Evolutionary conservation across 2,329 filamentous ascomycete genomes (phyloP).

Genomic region (Penicillium olsonii): DNA sequence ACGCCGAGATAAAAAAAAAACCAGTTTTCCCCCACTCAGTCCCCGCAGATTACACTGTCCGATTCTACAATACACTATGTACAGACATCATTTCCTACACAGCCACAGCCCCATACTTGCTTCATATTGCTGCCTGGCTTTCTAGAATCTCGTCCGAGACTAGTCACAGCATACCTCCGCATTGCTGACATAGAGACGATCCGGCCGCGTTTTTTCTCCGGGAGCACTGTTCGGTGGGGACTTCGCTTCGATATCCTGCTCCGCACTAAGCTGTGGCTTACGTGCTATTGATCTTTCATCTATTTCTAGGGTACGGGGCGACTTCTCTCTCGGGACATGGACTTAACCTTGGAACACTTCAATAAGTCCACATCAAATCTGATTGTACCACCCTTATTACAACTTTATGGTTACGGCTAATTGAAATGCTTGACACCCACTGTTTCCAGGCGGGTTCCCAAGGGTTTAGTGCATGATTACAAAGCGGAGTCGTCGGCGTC

Average conservation of each 20-base stretch:
- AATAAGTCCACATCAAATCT: neutral
- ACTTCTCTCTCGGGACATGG: neutral
- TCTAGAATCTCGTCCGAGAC: conserved; percentile 3
- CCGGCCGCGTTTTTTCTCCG: conserved; percentile 2
- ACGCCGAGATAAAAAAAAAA: neutral
- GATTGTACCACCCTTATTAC: no score
- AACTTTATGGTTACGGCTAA: neutral
- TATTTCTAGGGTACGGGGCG: conserved; percentile 1
- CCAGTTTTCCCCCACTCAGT: conserved; percentile 5
- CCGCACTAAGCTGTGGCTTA: conserved; percentile 1
- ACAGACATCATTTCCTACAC: conserved; percentile 1
- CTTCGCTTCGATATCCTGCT: neutral
- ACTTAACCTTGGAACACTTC: neutral
- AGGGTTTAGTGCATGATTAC: neutral
- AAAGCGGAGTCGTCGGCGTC: neutral
- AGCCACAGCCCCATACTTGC: conserved; percentile 17
- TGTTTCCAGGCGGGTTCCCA: no score
- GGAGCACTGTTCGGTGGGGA: neutral
- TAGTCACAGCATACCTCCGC: conserved; percentile 11
- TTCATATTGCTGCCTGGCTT: conserved; percentile 19
- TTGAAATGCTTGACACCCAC: neutral
- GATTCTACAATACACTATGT: neutral
- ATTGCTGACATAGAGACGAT: conserved; percentile 14
- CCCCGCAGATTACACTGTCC: neutral
- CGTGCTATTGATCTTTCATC: conserved; percentile 5